A percentile compares a stretch with the other conserved stretches of the same genome.
Conservation (phyloP, 2,329 filamentous ascomycete genomes). For the Arthroderma uncinatum region DNA sequence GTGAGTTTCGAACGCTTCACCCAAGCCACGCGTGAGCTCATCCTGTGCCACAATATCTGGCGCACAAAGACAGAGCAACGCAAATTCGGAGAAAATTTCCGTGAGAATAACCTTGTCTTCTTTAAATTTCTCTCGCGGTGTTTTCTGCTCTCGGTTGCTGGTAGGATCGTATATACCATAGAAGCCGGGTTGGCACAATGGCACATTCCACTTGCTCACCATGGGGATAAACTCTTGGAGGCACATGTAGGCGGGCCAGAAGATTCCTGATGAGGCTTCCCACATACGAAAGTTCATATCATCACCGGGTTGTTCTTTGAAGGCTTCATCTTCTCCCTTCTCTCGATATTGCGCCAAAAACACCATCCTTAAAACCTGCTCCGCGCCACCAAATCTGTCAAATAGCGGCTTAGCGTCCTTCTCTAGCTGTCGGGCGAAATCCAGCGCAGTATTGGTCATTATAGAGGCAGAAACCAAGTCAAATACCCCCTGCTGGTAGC, state of each 20-base stretch:
- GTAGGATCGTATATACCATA: conserved; percentile 13
- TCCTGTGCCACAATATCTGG: conserved; percentile 24
- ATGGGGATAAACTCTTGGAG: conserved; percentile 11
- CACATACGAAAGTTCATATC: conserved; percentile 15
- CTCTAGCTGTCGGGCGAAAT: conserved; percentile 19
- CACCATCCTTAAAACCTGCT: conserved; percentile 9
- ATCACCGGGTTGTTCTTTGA: conserved; percentile 11
- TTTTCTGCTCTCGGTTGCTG: conserved; percentile 17
- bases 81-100: conserved; percentile 27
- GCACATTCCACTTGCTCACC: not conserved
- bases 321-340: conserved; percentile 9
- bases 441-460: conserved; percentile 21
- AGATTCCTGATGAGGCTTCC: not conserved
- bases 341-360: conserved; percentile 10
- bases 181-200: conserved; percentile 3
- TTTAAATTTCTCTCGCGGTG: conserved; percentile 22
- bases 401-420: conserved; percentile 16
- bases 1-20: conserved; percentile 22
- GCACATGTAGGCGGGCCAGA: conserved; percentile 12
- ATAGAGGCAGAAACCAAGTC: conserved; percentile 20
- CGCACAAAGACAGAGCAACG: conserved; percentile 6
- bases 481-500: conserved; percentile 14
- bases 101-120: conserved; percentile 29
- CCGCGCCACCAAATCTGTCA: conserved; percentile 12
- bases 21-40: conserved; percentile 29